Percentiles rank a stretch among this genome's conserved stretches.
phyloP scores from a whole-genome alignment of 2,329 filamentous ascomycete genomes.

The Sporothrix phasma region DNA sequence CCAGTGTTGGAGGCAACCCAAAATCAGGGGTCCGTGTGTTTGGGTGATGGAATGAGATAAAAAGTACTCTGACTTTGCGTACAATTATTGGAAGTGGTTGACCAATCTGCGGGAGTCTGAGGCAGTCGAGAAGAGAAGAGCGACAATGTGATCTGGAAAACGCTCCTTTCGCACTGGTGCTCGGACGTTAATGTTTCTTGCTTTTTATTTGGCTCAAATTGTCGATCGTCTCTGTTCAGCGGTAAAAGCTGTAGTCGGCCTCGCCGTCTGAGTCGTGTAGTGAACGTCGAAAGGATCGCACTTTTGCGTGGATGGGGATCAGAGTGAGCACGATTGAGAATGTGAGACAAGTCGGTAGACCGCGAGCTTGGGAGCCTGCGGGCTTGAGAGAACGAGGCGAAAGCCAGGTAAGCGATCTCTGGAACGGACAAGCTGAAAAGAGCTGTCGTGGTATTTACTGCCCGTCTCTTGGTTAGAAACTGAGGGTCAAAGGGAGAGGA shows the following conservation, averaged over 20 bases:
- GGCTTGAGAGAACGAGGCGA: neutral
- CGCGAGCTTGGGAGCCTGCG: neutral
- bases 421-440: neutral
- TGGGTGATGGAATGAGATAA: neutral
- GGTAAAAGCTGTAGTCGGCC: neutral
- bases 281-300: neutral
- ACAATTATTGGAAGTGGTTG: conserved; percentile 3
- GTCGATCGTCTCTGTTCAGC: neutral
- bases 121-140: neutral
- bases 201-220: conserved; percentile 2
- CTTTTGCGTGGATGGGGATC: neutral
- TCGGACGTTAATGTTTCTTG: neutral
- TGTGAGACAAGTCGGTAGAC: neutral
- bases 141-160: neutral
- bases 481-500: neutral
- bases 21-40: neutral
- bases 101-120: neutral
- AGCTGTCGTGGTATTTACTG: neutral
- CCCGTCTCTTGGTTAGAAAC: neutral
- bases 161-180: neutral
- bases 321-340: neutral
- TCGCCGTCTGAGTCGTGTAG: neutral
- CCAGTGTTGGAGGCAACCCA: neutral
- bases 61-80: neutral
- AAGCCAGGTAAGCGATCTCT: neutral